Percentiles rank a stretch among this genome's conserved stretches.
These are phyloP conservation scores for Isabelozyma pseudorhagii DNA, from an alignment of 805 yeast species.

Conservation along the genomic window DNA sequence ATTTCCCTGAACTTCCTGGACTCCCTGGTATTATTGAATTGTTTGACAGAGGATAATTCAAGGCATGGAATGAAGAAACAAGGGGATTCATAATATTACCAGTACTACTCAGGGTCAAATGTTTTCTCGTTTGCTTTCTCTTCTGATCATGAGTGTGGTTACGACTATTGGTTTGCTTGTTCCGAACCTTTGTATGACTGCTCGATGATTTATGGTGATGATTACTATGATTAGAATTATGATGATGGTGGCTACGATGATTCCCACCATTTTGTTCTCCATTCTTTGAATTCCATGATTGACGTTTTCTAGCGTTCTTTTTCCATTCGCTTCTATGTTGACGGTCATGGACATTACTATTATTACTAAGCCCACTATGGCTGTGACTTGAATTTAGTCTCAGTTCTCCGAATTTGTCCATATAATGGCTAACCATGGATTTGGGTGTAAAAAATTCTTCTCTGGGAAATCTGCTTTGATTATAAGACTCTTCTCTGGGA, in stretches of 20 bases:
- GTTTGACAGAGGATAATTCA: slow-evolving; percentile 2
- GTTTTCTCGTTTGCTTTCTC: slow-evolving; percentile 12
- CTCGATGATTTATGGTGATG: neutral
- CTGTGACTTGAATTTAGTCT: slow-evolving; percentile 22
- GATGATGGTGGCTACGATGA: slow-evolving; percentile 3
- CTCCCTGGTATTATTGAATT: slow-evolving; percentile 2
- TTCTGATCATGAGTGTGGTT: slow-evolving; percentile 4
- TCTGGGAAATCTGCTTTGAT: slow-evolving; percentile 54
- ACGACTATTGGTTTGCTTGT: slow-evolving; percentile 1
- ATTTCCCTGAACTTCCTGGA: slow-evolving; percentile 24
- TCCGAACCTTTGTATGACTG: neutral
- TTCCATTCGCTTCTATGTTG: slow-evolving; percentile 4
- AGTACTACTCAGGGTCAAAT: neutral
- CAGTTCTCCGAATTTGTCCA: slow-evolving; percentile 59
- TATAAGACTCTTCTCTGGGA: slow-evolving; percentile 70
- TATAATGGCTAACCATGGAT: slow-evolving; percentile 64
- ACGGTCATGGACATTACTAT: neutral
- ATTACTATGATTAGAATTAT: neutral
- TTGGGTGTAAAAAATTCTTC: slow-evolving; percentile 80
- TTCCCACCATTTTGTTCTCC: slow-evolving; percentile 3
- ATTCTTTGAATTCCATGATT: slow-evolving; percentile 4
- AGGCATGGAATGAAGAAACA: slow-evolving; percentile 1
- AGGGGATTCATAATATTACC: slow-evolving; percentile 1
- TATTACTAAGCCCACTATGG: slow-evolving; percentile 7
- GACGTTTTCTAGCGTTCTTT: slow-evolving; percentile 1